phyloP scores from a whole-genome alignment of 129 eudicot genomes.

The Mikania micrantha region DNA sequence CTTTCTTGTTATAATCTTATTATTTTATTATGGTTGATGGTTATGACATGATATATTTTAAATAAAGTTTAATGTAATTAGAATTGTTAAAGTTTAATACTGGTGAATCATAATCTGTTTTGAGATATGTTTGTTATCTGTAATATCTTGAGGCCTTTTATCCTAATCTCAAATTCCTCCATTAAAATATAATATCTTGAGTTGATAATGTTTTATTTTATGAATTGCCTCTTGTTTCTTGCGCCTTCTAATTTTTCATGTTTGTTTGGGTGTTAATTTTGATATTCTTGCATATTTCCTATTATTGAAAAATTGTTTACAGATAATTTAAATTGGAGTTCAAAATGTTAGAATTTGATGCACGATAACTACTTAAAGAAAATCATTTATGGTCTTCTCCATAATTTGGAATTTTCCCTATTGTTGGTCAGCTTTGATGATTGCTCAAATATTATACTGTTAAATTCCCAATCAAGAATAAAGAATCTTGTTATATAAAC shows the following conservation, averaged over 20 bases:
- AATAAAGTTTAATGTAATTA: slow-evolving; percentile 6
- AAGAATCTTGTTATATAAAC: slow-evolving; percentile 16
- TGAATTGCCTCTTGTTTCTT: neutral
- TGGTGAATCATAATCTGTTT: slow-evolving; percentile 1
- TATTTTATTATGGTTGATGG: slow-evolving; percentile 20
- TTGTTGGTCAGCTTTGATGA: slow-evolving; percentile 10
- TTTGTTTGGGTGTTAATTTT: slow-evolving; percentile 5
- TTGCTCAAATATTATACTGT: slow-evolving; percentile 9
- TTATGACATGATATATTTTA: neutral
- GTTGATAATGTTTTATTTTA: neutral
- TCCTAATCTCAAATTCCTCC: neutral
- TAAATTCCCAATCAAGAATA: slow-evolving; percentile 15
- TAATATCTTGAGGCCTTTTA: slow-evolving; percentile 1
- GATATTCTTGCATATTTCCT: neutral
- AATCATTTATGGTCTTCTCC: slow-evolving; percentile 3
- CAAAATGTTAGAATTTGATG: slow-evolving; percentile 16
- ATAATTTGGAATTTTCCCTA: slow-evolving; percentile 11
- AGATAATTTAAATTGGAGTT: slow-evolving; percentile 5
- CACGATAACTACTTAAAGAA: slow-evolving; percentile 19
- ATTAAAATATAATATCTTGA: slow-evolving; percentile 10
- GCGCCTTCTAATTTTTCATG: neutral
- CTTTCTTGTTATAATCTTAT: slow-evolving; percentile 21
- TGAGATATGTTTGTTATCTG: neutral
- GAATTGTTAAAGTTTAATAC: slow-evolving; percentile 4
- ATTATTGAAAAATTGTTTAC: neutral